Base-by-base conservation (phyloP, 2,329 filamentous ascomycete genomes). In the Neonectria hederae region DNA sequence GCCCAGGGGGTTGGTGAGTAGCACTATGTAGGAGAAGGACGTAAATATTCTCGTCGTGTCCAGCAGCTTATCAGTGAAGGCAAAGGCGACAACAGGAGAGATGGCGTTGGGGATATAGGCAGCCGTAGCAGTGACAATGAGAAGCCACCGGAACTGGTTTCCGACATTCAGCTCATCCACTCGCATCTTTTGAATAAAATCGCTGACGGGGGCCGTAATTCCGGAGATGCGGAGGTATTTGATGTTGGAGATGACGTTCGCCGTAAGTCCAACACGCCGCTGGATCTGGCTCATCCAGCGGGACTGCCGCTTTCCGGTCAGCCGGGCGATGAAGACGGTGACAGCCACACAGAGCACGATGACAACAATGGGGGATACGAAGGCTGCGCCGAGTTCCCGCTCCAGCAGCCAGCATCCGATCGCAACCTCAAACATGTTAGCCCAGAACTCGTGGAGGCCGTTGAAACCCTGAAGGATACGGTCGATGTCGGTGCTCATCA, bases 401-500 rank as follows among this genome's bases (percentile, higher is more conserved):
- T 84, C 75, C 0, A 87, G 75, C 0, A 87, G 76, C 71, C 78
- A 87, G 51, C 80, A 80, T 0, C 80, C 81, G 2, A 86, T 55
- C 4, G 69, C 78, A 3, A 83, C 77, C 63, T 86, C 79, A 1
- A 84, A 63, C 0, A 75, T 56, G 43, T 72, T 78, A 0, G 76
- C 79, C 82, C 81, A 83, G 4, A 79, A 59, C 26, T 83, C 78
- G 51, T 84, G 83, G 28, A 82, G 60, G 1, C 59, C 67, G 5
- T 68, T 59, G 3, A 77, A 72, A 0, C 79, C 82, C 0, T 67
- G 45, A 2, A 75, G 69, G 3, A 84, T 78, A 6, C 79, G 76
- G 59, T 84, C 83, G 8, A 84, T 74, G 51, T 85, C 83, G 4
- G 80, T 78, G 62, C 77, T 82, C 83, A 85, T 85, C 2, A 84